Conservation (phyloP, 116 monocot species). For the Iris pallida region DNA sequence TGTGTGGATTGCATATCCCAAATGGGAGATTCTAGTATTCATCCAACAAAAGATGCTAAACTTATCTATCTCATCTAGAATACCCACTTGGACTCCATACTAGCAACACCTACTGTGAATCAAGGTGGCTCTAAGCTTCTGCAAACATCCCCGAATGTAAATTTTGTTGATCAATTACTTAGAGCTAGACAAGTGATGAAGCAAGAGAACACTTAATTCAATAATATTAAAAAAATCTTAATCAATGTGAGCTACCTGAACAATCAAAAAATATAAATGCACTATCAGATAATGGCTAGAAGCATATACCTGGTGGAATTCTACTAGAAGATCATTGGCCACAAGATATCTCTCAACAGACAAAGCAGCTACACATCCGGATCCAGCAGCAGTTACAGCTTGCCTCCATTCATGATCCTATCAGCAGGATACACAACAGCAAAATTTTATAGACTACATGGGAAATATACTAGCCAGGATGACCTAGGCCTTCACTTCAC, state of each 20-base stretch:
- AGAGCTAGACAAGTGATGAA: not conserved
- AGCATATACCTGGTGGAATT: conserved; percentile 86
- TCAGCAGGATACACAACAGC: conserved; percentile 9
- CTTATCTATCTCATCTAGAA: too few species aligned
- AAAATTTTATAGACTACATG: not conserved
- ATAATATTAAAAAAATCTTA: too few species aligned
- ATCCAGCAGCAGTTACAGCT: conserved; percentile 96
- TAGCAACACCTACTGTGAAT: not conserved
- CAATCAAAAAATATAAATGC: too few species aligned
- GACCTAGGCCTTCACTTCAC: too few species aligned
- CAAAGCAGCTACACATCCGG: conserved; percentile 94
- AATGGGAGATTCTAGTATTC: not conserved
- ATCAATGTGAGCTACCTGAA: too few species aligned
- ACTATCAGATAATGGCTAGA: not conserved
- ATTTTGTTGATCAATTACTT: not conserved
- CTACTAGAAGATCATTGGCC: conserved; percentile 77
- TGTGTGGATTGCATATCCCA: too few species aligned
- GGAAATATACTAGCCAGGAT: too few species aligned
- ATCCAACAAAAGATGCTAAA: not conserved
- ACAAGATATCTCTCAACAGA: conserved; percentile 96
- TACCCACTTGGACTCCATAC: too few species aligned
- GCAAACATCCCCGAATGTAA: not conserved
- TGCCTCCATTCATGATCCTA: conserved; percentile 99
- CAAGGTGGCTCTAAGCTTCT: not conserved
- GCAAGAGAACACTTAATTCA: not conserved